phyloP scores from a whole-genome alignment of 495 filamentous ascomycete genomes.

The Neurospora cerealis region DNA sequence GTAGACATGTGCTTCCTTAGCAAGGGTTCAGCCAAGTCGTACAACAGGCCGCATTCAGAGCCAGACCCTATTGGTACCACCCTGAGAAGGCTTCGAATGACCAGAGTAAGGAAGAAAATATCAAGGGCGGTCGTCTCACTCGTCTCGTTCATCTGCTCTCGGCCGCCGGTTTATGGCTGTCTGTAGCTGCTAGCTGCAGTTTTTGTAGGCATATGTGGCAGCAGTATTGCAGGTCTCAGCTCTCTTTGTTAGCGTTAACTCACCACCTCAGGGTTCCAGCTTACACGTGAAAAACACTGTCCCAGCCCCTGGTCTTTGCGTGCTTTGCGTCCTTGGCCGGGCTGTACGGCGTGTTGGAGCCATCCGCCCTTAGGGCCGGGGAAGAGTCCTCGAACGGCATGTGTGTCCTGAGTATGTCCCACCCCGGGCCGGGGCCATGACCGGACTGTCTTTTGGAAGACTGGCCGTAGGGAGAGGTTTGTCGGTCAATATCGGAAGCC shows the following conservation, averaged over 20 bases:
- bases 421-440: background rate
- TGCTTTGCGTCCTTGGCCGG: background rate
- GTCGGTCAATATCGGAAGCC: background rate
- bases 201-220: background rate
- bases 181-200: background rate
- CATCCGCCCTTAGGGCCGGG: background rate
- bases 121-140: background rate
- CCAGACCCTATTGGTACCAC: background rate
- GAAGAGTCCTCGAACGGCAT: background rate
- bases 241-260: background rate
- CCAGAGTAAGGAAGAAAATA: background rate
- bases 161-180: background rate
- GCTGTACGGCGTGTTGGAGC: background rate
- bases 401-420: background rate
- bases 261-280: background rate
- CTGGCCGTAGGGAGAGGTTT: background rate
- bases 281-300: background rate
- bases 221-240: background rate
- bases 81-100: background rate
- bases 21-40: background rate
- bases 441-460: background rate
- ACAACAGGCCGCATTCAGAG: background rate
- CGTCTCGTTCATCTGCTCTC: background rate
- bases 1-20: background rate
- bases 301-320: background rate